These are phyloP conservation scores for Biscogniauxia marginata DNA, from an alignment of 2,329 filamentous ascomycete genomes.

Conservation along the genomic window DNA sequence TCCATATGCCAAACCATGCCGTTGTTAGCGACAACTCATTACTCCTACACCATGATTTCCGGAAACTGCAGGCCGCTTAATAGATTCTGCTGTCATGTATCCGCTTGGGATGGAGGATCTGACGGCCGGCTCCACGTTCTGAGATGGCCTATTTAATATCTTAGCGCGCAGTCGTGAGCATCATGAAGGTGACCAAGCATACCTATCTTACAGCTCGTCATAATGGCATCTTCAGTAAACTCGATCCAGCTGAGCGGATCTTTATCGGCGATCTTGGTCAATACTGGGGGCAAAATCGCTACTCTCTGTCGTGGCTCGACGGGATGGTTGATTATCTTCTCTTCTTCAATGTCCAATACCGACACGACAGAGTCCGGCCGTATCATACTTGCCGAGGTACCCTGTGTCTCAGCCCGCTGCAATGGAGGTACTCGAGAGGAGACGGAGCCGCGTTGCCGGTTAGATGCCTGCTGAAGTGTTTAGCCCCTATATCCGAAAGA, in stretches of 20 bases:
- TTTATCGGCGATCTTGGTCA: slow-evolving; percentile 82
- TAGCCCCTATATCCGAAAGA: background rate
- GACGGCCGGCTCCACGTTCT: slow-evolving; percentile 43
- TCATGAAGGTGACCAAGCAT: slow-evolving; percentile 36
- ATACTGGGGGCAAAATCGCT: slow-evolving; percentile 84
- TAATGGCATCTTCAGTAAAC: slow-evolving; percentile 91
- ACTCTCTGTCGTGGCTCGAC: slow-evolving; percentile 84
- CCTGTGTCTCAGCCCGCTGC: slow-evolving; percentile 62
- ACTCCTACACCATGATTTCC: background rate
- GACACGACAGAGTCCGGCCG: slow-evolving; percentile 71
- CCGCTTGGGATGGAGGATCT: slow-evolving; percentile 33
- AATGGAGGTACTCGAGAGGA: slow-evolving; percentile 50
- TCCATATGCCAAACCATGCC: background rate
- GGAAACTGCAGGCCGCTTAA: background rate
- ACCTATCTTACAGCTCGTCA: slow-evolving; percentile 91
- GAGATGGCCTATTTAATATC: slow-evolving; percentile 35
- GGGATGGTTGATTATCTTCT: slow-evolving; percentile 66
- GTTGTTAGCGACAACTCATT: background rate
- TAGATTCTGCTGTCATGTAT: slow-evolving; percentile 7
- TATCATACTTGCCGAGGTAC: slow-evolving; percentile 55
- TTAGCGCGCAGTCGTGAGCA: slow-evolving; percentile 7
- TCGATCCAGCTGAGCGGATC: slow-evolving; percentile 87
- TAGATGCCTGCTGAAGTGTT: slow-evolving; percentile 42
- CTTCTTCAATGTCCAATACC: slow-evolving; percentile 47
- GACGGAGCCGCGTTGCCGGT: slow-evolving; percentile 55